phyloP scores from a whole-genome alignment of 2,329 filamentous ascomycete species.

The Fusarium subglutinans region DNA sequence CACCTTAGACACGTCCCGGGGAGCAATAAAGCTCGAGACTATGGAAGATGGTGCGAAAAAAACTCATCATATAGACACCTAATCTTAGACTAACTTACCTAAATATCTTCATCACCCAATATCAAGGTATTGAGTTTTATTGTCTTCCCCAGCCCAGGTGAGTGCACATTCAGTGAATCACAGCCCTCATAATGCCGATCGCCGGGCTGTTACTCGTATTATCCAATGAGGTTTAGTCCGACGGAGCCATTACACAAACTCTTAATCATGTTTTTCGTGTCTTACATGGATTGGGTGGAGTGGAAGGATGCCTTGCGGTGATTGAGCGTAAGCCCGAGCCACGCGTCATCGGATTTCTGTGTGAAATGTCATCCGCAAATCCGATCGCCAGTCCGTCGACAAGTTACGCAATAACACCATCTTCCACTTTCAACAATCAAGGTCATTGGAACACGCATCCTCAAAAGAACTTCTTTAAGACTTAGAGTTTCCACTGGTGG shows the following conservation, averaged over 20 bases:
- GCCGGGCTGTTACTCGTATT: fast-evolving
- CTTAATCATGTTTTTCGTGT: not conserved
- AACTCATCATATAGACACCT: no score
- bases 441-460: fast-evolving
- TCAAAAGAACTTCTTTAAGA: fast-evolving
- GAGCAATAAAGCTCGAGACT: no score
- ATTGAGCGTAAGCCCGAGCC: not conserved
- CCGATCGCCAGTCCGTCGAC: not conserved
- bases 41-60: no score
- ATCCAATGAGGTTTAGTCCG: not conserved
- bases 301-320: not conserved
- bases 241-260: fast-evolving
- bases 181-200: not conserved
- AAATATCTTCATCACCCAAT: fast-evolving
- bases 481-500: fast-evolving
- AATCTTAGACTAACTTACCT: no score
- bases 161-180: no score
- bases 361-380: not conserved
- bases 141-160: no score
- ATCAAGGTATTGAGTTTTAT: no score
- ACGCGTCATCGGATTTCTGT: slow-evolving; percentile 19
- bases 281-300: not conserved
- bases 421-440: no score
- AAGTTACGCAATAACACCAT: not conserved
- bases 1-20: not conserved